phyloP scores from a whole-genome alignment of 352 stramenopile species.

The Stramenopiles sp. region DNA sequence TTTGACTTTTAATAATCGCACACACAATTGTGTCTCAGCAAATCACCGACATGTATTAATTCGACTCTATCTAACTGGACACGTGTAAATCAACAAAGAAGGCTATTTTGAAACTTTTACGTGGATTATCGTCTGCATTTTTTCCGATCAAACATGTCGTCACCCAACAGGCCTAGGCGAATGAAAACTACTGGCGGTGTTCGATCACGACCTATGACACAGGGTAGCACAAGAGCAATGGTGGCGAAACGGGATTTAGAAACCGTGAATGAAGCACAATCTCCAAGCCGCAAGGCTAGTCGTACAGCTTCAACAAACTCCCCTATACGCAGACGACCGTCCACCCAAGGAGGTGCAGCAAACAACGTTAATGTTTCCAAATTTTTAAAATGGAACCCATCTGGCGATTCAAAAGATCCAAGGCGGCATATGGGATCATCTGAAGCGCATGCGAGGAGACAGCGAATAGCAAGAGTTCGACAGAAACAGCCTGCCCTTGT shows the following conservation, averaged over 20 bases:
- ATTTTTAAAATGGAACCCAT: slow-evolving; percentile 11
- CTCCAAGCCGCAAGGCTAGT: no score
- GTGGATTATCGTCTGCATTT: no score
- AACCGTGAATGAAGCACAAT: background rate
- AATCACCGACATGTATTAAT: no score
- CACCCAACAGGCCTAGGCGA: background rate
- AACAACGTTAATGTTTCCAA: slow-evolving; percentile 9
- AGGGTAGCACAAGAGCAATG: background rate
- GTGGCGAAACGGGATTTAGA: background rate
- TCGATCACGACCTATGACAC: background rate
- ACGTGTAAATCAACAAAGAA: no score
- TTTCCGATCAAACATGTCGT: background rate
- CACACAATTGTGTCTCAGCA: no score
- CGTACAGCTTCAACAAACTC: no score
- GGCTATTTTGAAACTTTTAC: no score
- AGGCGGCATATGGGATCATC: slow-evolving; percentile 7
- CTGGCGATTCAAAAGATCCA: slow-evolving; percentile 4
- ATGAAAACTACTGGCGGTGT: background rate
- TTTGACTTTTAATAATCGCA: no score
- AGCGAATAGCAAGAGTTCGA: background rate
- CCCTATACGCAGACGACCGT: no score
- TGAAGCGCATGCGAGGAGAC: background rate
- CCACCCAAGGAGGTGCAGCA: background rate
- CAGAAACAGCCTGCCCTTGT: background rate
- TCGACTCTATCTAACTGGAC: no score